Percentiles rank a stretch among this genome's conserved stretches.
Evolutionary conservation across 257 asterid genomes (phyloP).

Genomic region (Solanum chiquidenum): DNA sequence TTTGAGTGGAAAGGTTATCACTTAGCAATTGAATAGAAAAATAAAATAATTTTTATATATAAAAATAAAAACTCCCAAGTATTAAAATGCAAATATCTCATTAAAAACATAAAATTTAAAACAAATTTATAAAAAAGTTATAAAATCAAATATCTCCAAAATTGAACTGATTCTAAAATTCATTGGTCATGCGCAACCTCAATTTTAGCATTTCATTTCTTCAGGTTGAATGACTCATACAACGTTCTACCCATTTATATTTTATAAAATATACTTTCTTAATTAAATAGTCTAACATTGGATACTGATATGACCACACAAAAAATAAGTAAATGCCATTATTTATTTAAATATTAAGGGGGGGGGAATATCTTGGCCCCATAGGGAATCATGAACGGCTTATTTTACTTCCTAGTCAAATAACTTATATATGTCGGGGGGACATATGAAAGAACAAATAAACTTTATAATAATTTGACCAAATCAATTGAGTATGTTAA

Average conservation of each 20-base stretch:
- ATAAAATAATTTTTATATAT: no score
- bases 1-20: no score
- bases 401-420: not conserved
- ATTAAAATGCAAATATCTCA: no score
- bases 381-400: not conserved
- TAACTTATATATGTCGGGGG: not conserved
- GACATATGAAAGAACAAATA: not conserved
- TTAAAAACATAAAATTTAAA: no score
- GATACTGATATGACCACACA: no score
- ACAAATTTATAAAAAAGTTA: not conserved
- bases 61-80: no score
- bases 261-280: not conserved
- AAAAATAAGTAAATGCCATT: not conserved
- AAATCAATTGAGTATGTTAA: not conserved
- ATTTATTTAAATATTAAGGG: not conserved
- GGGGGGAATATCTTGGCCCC: not conserved
- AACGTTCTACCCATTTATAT: not conserved
- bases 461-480: not conserved
- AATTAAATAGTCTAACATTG: not conserved
- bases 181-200: not conserved
- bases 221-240: not conserved
- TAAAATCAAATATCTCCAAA: not conserved
- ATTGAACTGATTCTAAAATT: not conserved
- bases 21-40: no score
- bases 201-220: no score